Percentiles rank a stretch among this genome's conserved stretches.
Conservation (phyloP, 1,284 basidiomycete species). For the Microbotryum silenes-acaulis region DNA sequence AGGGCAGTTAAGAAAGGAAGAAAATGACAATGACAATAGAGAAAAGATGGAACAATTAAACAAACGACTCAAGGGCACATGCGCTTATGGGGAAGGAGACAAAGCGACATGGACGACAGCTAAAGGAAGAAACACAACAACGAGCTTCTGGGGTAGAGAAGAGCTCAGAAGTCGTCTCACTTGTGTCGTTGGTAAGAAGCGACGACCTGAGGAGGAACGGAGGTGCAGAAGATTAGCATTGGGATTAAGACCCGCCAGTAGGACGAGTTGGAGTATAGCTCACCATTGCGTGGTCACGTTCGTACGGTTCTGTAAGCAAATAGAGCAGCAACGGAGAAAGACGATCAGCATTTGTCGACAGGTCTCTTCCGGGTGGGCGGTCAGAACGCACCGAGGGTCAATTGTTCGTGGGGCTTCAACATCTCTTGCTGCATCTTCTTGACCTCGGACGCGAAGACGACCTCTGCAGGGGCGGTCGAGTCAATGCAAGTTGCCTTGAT, state of each 20-base stretch:
- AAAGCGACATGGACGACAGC: not conserved
- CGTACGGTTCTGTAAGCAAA: conserved; percentile 51
- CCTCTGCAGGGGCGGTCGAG: conserved; percentile 81
- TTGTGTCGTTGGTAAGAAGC: not conserved
- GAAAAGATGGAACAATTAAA: not conserved
- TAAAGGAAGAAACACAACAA: not conserved
- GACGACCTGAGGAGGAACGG: not conserved
- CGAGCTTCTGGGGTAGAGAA: not conserved
- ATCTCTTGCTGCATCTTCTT: conserved; percentile 69
- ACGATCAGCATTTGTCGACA: conserved; percentile 40
- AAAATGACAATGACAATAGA: not conserved
- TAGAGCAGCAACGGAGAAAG: not conserved
- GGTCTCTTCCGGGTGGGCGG: conserved; percentile 33
- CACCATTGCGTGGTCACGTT: conserved; percentile 46
- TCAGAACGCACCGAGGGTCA: conserved; percentile 48
- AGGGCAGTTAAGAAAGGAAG: not conserved
- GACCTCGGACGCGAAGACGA: conserved; percentile 84
- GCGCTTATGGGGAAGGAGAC: not conserved
- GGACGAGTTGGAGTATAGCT: conserved; percentile 37
- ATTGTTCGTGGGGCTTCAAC: conserved; percentile 89
- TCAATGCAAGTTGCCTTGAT: conserved; percentile 99
- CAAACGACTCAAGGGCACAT: not conserved
- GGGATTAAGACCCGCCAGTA: conserved; percentile 2
- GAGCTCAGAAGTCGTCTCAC: not conserved
- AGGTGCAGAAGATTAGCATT: not conserved